Evolutionary conservation across 192 early-diverging fungal genomes (phyloP).

Genomic region (Obelidium mucronatum): DNA sequence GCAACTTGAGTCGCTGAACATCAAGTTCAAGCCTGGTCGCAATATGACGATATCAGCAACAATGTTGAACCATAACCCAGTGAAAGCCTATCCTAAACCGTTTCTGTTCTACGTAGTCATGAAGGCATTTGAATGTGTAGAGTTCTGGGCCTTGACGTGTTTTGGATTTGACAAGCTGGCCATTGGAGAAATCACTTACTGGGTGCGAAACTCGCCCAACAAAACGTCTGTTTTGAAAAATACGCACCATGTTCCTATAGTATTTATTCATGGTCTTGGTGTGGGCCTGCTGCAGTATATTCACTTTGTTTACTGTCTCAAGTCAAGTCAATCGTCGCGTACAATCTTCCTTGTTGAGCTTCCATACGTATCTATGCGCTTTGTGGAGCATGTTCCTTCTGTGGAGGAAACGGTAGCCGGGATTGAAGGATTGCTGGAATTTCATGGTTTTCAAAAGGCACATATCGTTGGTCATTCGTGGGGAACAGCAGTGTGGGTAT

Average conservation of each 20-base stretch:
- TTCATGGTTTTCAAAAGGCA: slow-evolving; percentile 55
- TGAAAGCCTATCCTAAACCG: slow-evolving; percentile 35
- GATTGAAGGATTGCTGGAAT: slow-evolving; percentile 59
- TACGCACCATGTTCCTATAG: background rate
- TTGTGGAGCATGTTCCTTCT: slow-evolving; percentile 57
- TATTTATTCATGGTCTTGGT: slow-evolving; percentile 35
- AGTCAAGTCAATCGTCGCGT: background rate
- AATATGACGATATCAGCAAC: slow-evolving; percentile 6
- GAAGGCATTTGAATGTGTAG: background rate
- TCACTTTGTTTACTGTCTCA: slow-evolving; percentile 5
- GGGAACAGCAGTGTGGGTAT: slow-evolving; percentile 59
- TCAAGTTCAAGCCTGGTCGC: slow-evolving; percentile 11
- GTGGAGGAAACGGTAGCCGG: slow-evolving; percentile 59
- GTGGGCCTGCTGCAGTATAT: slow-evolving; percentile 22
- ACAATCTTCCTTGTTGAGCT: slow-evolving; percentile 35
- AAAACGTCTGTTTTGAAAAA: background rate
- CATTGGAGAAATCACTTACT: background rate
- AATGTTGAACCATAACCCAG: slow-evolving; percentile 22
- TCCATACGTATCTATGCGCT: slow-evolving; percentile 52
- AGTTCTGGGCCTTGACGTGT: background rate
- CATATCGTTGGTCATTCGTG: slow-evolving; percentile 71
- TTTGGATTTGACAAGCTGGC: background rate
- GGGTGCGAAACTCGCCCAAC: no score
- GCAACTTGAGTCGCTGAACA: slow-evolving; percentile 3
- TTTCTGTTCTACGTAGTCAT: slow-evolving; percentile 20